Evolutionary conservation across 768 basidiomycete species (phyloP), one percentile per base, ranked within the genome.

Genomic region (Pulveroboletus ravenelii): DNA sequence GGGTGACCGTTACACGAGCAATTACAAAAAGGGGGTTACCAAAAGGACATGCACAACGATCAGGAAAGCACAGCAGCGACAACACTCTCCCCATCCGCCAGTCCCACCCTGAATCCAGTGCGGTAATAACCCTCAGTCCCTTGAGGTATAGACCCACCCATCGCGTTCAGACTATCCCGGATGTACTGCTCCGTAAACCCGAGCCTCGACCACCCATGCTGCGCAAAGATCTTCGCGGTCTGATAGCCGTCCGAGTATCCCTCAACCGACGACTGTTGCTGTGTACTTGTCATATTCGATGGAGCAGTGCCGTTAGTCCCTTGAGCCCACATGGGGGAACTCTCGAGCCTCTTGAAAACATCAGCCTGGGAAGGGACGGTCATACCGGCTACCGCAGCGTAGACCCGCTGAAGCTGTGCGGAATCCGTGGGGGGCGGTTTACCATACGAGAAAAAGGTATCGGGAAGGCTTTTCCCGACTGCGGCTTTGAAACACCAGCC

Each of bases 401-500:
- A 62, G 17, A 46, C 42, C 1, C 56, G 56, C 10, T 66, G 65
- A 12, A 67, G 53, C 27, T 56, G 55, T 3, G 51, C 46, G 3
- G 61, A 43, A 46, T 63, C 62, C 6, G 56, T 50, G 6, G 61
- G 48, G 2, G 61, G 57, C 15, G 63, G 52, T 48, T 60, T 56
- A 32, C 70, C 70, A 62, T 79, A 84, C 0, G 78, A 72, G 61
- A 74, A 82, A 65, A 89, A 87, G 10, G 72, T 75, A 5, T 68
- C 54, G 0, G 85, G 84, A 5, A 88, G 74, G 35, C 66, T 73
- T 12, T 70, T 76, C 9, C 79, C 80, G 27, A 85, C 78, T 0
- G 80, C 80, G 3, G 73, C 64, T 46, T 72, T 78, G 72, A 88
- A 87, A 59, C 85, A 88, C 87, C 85, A 88, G 8, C 78, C 83